These are phyloP conservation scores for Coemansia javaensis DNA, from an alignment of 192 early-diverging fungal species.

Conservation along the genomic window DNA sequence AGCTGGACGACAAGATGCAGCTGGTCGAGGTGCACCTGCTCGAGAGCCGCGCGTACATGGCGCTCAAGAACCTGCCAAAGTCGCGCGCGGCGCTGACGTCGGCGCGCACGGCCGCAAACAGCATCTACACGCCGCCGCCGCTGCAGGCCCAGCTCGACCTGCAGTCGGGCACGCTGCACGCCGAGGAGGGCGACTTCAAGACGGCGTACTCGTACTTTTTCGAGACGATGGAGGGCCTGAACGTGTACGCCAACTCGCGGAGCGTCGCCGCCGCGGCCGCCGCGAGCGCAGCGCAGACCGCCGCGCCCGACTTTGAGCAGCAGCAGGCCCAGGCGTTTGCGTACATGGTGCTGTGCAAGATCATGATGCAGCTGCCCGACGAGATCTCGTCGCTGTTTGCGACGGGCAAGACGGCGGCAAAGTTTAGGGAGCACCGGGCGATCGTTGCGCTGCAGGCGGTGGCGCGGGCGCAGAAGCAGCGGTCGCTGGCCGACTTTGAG, in stretches of 20 bases:
- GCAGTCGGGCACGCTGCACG: conserved; percentile 95
- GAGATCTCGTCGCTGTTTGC: conserved; percentile 90
- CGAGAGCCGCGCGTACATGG: conserved; percentile 91
- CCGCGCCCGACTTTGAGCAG: conserved; percentile 29
- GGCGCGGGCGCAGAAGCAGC: conserved; percentile 93
- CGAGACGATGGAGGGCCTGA: conserved; percentile 93
- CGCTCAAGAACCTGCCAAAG: conserved; percentile 88
- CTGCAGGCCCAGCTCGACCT: conserved; percentile 95
- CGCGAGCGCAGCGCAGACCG: conserved; percentile 1
- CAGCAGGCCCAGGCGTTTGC: conserved; percentile 87
- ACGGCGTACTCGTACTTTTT: conserved; percentile 99
- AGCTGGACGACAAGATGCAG: conserved; percentile 97
- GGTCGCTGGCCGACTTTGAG: conserved; percentile 96
- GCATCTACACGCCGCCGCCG: conserved; percentile 95
- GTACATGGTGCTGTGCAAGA: conserved; percentile 98
- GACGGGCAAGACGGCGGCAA: conserved; percentile 81
- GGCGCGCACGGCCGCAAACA: conserved; percentile 93
- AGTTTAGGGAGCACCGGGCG: conserved; percentile 74
- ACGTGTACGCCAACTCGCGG: conserved; percentile 48
- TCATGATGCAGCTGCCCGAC: conserved; percentile 97
- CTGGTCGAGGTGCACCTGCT: conserved; percentile 95
- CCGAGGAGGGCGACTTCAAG: conserved; percentile 99
- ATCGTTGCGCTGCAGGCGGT: conserved; percentile 94
- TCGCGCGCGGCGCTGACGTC: conserved; percentile 92
- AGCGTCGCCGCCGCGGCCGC: conserved; percentile 2